phyloP scores from a whole-genome alignment of 257 asterid genomes.

The Primulina tabacum region DNA sequence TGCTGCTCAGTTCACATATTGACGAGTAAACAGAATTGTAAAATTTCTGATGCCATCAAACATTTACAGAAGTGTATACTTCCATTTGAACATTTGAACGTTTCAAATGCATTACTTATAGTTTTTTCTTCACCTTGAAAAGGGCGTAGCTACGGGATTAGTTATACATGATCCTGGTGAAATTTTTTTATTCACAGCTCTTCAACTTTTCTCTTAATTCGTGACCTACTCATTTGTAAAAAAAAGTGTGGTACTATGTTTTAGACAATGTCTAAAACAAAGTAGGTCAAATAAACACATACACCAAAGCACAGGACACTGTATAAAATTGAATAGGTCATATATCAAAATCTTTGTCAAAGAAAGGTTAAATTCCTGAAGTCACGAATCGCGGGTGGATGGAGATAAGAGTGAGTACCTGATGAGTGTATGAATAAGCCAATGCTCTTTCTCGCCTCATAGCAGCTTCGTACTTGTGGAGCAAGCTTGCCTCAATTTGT shows the following conservation, averaged over 20 bases:
- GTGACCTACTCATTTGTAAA: too few species aligned
- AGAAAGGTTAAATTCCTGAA: not conserved
- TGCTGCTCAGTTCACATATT: slow-evolving; percentile 45
- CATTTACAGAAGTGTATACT: not conserved
- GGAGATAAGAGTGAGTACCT: slow-evolving; percentile 45
- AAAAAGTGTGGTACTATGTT: too few species aligned
- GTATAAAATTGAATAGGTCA: not conserved
- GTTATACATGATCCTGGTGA: too few species aligned
- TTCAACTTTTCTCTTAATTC: too few species aligned
- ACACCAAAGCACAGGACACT: too few species aligned
- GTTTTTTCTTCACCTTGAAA: not conserved
- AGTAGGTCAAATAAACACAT: too few species aligned
- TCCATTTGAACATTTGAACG: not conserved
- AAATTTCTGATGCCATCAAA: not conserved
- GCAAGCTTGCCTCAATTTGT: slow-evolving; percentile 65
- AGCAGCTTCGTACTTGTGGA: slow-evolving; percentile 79
- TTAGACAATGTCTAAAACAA: too few species aligned
- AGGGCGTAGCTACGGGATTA: too few species aligned
- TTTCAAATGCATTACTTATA: not conserved
- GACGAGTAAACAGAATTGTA: not conserved
- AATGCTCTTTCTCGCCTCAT: slow-evolving; percentile 92
- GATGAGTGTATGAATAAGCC: slow-evolving; percentile 91
- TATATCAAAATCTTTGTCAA: not conserved
- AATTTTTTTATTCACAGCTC: too few species aligned
- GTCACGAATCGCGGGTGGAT: too few species aligned